phyloP scores from a whole-genome alignment of 345 rosid species.

The Hibiscus syriacus region DNA sequence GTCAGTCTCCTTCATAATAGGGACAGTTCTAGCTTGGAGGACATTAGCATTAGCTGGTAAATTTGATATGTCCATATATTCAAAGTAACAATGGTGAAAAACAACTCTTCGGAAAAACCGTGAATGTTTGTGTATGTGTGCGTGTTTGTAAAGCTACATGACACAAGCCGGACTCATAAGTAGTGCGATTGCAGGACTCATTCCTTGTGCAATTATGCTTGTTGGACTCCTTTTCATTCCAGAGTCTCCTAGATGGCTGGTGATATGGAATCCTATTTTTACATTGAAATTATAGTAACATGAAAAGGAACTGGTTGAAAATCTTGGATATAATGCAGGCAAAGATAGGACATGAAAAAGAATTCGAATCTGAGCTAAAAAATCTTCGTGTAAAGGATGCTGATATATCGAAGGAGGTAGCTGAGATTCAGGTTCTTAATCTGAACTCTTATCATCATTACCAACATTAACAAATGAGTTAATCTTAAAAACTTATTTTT shows the following conservation, averaged over 20 bases:
- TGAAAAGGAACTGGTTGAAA: not conserved
- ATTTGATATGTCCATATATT: not conserved
- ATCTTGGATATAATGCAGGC: slow-evolving; percentile 40
- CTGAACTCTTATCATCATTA: not conserved
- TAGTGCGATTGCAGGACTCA: slow-evolving; percentile 46
- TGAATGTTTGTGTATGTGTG: not conserved
- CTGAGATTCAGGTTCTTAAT: slow-evolving; percentile 59
- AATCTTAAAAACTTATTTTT: not conserved
- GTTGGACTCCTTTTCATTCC: slow-evolving; percentile 72
- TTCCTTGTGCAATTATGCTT: slow-evolving; percentile 61
- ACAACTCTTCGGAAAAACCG: not conserved
- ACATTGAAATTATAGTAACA: not conserved
- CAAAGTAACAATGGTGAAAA: too few species aligned
- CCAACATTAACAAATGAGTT: not conserved
- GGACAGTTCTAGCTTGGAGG: slow-evolving; percentile 78
- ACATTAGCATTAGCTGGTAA: slow-evolving; percentile 68
- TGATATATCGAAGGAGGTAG: slow-evolving; percentile 64
- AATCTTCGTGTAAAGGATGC: slow-evolving; percentile 75
- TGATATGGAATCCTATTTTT: slow-evolving; percentile 16
- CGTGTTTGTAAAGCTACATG: not conserved
- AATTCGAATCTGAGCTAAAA: slow-evolving; percentile 60
- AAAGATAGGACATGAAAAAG: slow-evolving; percentile 49
- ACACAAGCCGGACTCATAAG: slow-evolving; percentile 3
- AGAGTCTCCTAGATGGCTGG: slow-evolving; percentile 95
- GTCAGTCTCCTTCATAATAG: slow-evolving; percentile 75